phyloP scores from a whole-genome alignment of 1,284 basidiomycete genomes.

The Sanguinoderma infundibulare region DNA sequence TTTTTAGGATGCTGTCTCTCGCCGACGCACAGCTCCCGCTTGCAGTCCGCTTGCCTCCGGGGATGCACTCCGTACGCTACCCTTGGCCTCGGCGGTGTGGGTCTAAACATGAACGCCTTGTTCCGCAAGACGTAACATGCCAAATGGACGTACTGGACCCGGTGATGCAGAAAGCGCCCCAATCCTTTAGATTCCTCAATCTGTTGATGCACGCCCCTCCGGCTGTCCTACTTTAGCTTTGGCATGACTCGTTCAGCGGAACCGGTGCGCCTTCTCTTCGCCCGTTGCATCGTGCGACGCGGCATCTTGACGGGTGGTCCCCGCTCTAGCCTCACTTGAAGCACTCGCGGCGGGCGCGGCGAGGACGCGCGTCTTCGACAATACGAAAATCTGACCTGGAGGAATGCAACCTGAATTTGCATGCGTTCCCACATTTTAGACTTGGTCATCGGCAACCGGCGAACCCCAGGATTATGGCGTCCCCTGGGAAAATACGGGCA shows the following conservation, averaged over 20 bases:
- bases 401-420: background rate
- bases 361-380: background rate
- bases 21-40: background rate
- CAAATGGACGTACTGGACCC: background rate
- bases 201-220: background rate
- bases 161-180: background rate
- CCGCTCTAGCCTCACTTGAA: background rate
- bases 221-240: background rate
- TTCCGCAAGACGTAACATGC: background rate
- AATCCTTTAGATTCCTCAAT: background rate
- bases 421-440: background rate
- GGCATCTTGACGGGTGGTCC: background rate
- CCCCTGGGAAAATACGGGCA: background rate
- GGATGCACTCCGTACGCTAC: background rate
- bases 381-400: background rate
- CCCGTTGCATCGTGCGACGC: background rate
- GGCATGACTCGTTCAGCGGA: background rate
- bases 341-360: background rate
- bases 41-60: background rate
- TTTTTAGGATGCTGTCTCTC: background rate
- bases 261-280: background rate
- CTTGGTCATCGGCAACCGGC: background rate
- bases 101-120: background rate
- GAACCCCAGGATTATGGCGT: background rate
- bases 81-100: background rate